These are phyloP conservation scores for Colletotrichum sp. DNA, from an alignment of 2,329 filamentous ascomycete species.

Conservation along the genomic window DNA sequence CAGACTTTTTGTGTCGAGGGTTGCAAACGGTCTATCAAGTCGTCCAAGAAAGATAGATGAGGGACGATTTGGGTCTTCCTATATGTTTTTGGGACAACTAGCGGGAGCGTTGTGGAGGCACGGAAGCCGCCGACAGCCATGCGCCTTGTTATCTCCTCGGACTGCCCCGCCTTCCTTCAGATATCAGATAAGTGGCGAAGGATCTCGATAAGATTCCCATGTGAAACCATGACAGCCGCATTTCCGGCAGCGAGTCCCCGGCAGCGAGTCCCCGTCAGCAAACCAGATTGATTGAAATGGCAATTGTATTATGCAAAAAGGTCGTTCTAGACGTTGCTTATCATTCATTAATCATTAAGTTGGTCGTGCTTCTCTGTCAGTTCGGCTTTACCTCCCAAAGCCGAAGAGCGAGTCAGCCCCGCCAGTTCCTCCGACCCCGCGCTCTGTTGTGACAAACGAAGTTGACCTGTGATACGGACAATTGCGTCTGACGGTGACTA, in stretches of 20 bases:
- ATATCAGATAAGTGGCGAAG: neutral
- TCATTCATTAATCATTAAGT: neutral
- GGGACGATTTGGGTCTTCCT: neutral
- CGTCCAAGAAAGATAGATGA: fast-evolving
- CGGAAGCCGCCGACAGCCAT: conserved; percentile 17
- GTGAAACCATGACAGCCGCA: neutral
- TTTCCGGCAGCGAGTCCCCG: neutral
- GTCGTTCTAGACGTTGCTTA: neutral
- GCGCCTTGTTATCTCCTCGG: neutral
- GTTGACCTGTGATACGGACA: neutral
- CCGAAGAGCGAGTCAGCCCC: conserved; percentile 3
- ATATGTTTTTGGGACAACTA: neutral
- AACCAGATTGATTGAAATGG: neutral
- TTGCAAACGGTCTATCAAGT: neutral
- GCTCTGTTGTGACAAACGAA: neutral
- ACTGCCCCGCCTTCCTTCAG: conserved; percentile 1
- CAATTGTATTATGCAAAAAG: neutral
- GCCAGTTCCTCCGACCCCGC: neutral
- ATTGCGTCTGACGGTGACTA: too few species aligned
- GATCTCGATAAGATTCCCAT: neutral
- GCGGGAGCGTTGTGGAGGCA: neutral
- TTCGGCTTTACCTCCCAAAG: neutral
- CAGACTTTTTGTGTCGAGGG: neutral
- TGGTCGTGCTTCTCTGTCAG: neutral
- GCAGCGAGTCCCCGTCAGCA: neutral